Evolutionary conservation across 257 asterid species (phyloP).

Genomic region (Nicotiana paniculata): DNA sequence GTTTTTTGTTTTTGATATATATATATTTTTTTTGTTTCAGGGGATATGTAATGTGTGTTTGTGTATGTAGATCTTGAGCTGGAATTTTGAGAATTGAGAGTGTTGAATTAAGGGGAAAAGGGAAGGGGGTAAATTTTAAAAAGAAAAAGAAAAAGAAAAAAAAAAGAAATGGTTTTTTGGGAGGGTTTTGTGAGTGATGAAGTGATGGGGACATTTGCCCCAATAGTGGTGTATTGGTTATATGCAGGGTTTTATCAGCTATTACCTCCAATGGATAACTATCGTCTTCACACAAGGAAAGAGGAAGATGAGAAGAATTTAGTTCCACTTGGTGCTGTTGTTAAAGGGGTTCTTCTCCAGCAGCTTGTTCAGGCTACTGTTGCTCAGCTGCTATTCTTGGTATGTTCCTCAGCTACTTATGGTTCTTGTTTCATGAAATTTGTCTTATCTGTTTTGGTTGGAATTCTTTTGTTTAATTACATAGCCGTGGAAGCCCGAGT

Average conservation of each 20-base stretch:
- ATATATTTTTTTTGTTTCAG: not conserved
- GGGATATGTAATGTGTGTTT: constrained; percentile 14
- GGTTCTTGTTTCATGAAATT: not conserved
- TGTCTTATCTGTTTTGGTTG: not conserved
- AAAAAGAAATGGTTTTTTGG: constrained; percentile 66
- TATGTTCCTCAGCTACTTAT: constrained; percentile 20
- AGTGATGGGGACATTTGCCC: constrained; percentile 90
- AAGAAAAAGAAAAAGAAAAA: not conserved
- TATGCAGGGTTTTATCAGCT: constrained; percentile 85
- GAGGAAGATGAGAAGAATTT: constrained; percentile 67
- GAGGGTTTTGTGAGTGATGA: constrained; percentile 81
- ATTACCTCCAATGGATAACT: constrained; percentile 64
- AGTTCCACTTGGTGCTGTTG: constrained; percentile 61
- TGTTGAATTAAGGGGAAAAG: constrained; percentile 9
- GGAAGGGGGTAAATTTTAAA: not conserved
- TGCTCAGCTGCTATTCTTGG: constrained; percentile 76
- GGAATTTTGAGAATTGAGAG: constrained; percentile 2
- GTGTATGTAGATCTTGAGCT: constrained; percentile 26
- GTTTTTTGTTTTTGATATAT: not conserved
- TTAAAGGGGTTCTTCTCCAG: constrained; percentile 73
- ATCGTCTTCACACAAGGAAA: constrained; percentile 62
- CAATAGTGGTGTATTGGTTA: constrained; percentile 74
- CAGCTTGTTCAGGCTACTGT: constrained; percentile 67
- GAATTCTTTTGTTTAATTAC: not conserved
- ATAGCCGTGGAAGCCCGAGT: not conserved